These are phyloP conservation scores for Thelonectria rubi DNA, from an alignment of 2,329 filamentous ascomycete genomes.

Conservation along the genomic window DNA sequence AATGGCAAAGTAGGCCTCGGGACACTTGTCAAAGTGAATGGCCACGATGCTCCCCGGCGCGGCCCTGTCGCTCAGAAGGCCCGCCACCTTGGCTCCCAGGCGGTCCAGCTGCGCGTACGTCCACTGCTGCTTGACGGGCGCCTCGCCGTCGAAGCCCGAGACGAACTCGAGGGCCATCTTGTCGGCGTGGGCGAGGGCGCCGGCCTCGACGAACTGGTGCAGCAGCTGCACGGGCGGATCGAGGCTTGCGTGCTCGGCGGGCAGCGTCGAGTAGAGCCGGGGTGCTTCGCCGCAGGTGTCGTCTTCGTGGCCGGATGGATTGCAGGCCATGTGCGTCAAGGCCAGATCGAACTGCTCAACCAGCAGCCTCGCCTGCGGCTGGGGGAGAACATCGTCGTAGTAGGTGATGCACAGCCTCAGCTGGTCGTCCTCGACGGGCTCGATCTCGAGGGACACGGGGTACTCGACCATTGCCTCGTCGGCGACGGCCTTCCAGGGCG, in stretches of 20 bases:
- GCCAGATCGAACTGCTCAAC: constrained; percentile 76
- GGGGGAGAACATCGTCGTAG: constrained; percentile 70
- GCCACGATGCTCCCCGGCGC: constrained; percentile 71
- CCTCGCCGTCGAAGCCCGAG: constrained; percentile 58
- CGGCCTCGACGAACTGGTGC: constrained; percentile 80
- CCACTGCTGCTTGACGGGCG: constrained; percentile 66
- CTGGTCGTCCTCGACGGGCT: constrained; percentile 58
- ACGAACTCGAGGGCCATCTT: constrained; percentile 81
- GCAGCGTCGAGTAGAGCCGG: constrained; percentile 70
- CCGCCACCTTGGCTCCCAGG: constrained; percentile 76
- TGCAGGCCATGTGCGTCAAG: constrained; percentile 66
- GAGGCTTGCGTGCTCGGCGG: constrained; percentile 67
- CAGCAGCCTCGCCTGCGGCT: constrained; percentile 72
- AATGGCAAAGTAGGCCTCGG: constrained; percentile 84
- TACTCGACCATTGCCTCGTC: constrained; percentile 81
- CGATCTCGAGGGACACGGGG: constrained; percentile 80
- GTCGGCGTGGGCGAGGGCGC: constrained; percentile 64
- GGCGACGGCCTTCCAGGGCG: constrained; percentile 67
- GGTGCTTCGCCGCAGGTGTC: constrained; percentile 47
- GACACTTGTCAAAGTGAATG: constrained; percentile 85
- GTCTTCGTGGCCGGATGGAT: constrained; percentile 53
- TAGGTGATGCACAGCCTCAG: constrained; percentile 74
- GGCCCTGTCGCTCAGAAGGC: constrained; percentile 64
- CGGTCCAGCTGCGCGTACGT: constrained; percentile 77
- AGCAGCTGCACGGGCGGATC: constrained; percentile 67